phyloP scores from a whole-genome alignment of 495 filamentous ascomycete genomes.

The Aspergillus haitiensis region DNA sequence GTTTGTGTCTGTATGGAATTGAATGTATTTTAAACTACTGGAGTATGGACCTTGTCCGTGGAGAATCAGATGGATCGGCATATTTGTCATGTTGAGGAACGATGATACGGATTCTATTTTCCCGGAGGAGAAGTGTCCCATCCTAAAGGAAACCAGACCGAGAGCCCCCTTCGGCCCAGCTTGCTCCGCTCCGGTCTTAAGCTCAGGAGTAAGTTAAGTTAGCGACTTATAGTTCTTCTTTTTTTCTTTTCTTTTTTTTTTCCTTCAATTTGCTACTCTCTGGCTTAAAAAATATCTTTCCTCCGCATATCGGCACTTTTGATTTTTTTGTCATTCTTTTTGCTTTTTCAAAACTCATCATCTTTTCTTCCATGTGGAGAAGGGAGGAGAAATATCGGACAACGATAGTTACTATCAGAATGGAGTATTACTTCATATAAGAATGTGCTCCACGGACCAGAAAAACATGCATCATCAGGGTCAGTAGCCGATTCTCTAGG shows the following conservation, averaged over 20 bases:
- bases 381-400: too few relatives aligned
- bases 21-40: conserved; percentile 1
- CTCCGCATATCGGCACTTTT: conserved; percentile 18
- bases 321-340: not conserved
- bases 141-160: conserved; percentile 15
- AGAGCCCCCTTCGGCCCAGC: conserved; percentile 12
- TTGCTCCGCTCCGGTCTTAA: conserved; percentile 15
- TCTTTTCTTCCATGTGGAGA: not conserved
- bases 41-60: conserved; percentile 39
- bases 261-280: too few relatives aligned
- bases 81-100: conserved; percentile 42
- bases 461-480: conserved; percentile 13
- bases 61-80: conserved; percentile 37
- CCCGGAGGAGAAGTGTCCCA: conserved; percentile 27
- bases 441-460: conserved; percentile 7
- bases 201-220: not conserved
- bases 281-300: not conserved
- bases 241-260: too few relatives aligned
- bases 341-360: conserved; percentile 1
- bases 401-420: too few relatives aligned
- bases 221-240: too few relatives aligned
- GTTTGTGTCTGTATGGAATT: not conserved
- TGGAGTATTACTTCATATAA: not conserved
- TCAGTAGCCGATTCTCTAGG: conserved; percentile 17
- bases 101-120: conserved; percentile 49